Evolutionary conservation across 306 rosid species (phyloP).

Genomic region (Prosopis cineraria): DNA sequence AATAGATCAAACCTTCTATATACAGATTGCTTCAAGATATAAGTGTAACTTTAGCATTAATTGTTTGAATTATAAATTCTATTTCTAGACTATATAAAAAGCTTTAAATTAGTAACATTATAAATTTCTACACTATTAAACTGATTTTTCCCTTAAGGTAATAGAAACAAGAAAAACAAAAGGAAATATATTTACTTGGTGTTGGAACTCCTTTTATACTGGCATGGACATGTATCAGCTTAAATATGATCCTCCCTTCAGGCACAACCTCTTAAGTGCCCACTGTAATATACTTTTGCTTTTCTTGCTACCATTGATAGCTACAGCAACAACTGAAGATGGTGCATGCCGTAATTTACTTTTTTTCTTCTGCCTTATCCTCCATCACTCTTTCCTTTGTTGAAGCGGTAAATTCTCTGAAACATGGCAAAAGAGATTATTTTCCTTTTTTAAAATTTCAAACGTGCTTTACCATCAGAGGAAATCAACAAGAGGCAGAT

Average conservation of each 20-base stretch:
- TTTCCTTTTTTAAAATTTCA: not conserved
- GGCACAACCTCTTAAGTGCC: conserved; percentile 85
- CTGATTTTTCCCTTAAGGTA: not conserved
- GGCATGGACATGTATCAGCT: conserved; percentile 73
- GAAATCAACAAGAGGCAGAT: not conserved
- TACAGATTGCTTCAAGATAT: conserved; percentile 11
- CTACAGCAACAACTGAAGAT: conserved; percentile 62
- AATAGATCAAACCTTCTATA: conserved; percentile 2
- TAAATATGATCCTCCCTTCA: conserved; percentile 65
- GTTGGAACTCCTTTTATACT: conserved; percentile 78
- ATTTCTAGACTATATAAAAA: not conserved
- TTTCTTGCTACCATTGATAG: conserved; percentile 75
- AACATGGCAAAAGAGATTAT: conserved; percentile 8
- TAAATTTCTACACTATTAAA: conserved; percentile 16
- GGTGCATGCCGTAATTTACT: conserved; percentile 37
- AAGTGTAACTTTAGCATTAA: not conserved
- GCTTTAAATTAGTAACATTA: not conserved
- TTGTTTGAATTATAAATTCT: not conserved
- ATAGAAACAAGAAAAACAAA: conserved; percentile 25
- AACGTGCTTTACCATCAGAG: not conserved
- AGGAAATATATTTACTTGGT: conserved; percentile 59
- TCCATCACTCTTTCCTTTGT: conserved; percentile 46
- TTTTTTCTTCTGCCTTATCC: conserved; percentile 34
- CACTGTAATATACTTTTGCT: conserved; percentile 75
- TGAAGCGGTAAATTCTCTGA: conserved; percentile 27